Percentiles rank a stretch among this genome's conserved stretches.
Conservation (phyloP, 2,329 filamentous ascomycete genomes). For the Juglanconis oblonga region DNA sequence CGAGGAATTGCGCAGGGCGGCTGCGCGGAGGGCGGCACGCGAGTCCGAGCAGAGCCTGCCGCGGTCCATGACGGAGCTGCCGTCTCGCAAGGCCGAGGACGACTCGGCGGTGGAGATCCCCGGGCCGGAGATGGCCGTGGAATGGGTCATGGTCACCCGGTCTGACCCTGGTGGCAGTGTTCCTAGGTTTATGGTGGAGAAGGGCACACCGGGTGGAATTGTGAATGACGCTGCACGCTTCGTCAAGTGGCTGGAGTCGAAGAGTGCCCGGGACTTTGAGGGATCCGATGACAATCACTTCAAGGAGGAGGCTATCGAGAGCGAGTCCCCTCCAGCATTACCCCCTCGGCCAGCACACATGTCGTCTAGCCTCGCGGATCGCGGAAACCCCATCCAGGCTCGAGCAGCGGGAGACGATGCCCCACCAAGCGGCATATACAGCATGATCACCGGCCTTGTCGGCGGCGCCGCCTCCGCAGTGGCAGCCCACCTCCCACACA, state of each 20-base stretch:
- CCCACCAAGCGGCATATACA: conserved; percentile 49
- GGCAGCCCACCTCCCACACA: conserved; percentile 35
- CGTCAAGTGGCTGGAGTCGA: conserved; percentile 64
- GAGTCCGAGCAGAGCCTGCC: not conserved
- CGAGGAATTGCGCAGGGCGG: conserved; percentile 43
- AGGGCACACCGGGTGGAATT: conserved; percentile 79
- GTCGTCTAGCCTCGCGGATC: conserved; percentile 16
- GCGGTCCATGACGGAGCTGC: conserved; percentile 9
- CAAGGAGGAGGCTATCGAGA: conserved; percentile 26
- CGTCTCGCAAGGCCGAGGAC: conserved; percentile 3
- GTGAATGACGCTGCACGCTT: conserved; percentile 78
- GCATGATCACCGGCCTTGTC: conserved; percentile 52
- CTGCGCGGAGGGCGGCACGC: conserved; percentile 25
- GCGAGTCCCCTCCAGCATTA: conserved; percentile 27
- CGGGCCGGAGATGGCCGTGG: conserved; percentile 49
- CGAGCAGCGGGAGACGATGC: conserved; percentile 19
- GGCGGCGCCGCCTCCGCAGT: conserved; percentile 48
- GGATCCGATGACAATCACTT: conserved; percentile 22
- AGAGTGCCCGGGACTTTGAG: conserved; percentile 33
- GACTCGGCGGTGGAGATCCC: conserved; percentile 10
- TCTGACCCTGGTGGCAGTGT: conserved; percentile 88
- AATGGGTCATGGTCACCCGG: conserved; percentile 91
- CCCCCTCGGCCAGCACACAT: conserved; percentile 1
- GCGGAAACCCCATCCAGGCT: not conserved
- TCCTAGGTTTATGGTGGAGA: conserved; percentile 86